Evolutionary conservation across 495 filamentous ascomycete genomes (phyloP).

Genomic region (Friedmanniomyces endolithicus): DNA sequence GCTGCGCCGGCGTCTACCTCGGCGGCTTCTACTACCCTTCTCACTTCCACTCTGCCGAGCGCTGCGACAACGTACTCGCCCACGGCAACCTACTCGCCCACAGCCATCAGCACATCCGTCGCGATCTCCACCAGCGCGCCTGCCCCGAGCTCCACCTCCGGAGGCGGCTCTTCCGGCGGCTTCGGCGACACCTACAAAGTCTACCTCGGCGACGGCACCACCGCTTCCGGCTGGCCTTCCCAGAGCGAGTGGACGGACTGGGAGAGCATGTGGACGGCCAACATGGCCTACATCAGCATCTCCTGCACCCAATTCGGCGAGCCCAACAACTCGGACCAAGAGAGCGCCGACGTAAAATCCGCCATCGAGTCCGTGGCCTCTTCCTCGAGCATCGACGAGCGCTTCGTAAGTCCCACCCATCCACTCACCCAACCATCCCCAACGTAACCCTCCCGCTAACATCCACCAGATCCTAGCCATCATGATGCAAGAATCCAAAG

Average conservation of each 20-base stretch:
- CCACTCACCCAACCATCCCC: neutral
- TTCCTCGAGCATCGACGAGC: conserved; percentile 11
- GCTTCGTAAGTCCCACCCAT: conserved; percentile 8
- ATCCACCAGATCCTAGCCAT: conserved; percentile 13
- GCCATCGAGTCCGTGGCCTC: conserved; percentile 16
- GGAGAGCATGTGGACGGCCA: conserved; percentile 25
- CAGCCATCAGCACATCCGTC: neutral
- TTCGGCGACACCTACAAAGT: conserved; percentile 11
- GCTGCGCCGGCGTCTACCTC: neutral
- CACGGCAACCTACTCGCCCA: neutral
- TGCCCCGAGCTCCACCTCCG: neutral
- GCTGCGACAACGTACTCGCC: neutral
- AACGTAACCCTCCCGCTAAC: neutral
- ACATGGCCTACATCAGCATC: conserved; percentile 31
- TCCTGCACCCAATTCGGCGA: conserved; percentile 35
- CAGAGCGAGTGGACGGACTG: conserved; percentile 8
- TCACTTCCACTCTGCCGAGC: neutral
- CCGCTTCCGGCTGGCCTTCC: conserved; percentile 13
- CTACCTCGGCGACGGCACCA: conserved; percentile 17
- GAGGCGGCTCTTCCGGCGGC: neutral
- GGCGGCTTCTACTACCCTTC: neutral
- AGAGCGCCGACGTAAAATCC: conserved; percentile 49
- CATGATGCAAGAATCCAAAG: conserved; percentile 22
- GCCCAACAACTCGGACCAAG: conserved; percentile 48
- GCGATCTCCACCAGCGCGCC: neutral